Evolutionary conservation across 805 yeast species (phyloP).

Genomic region (Brettanomyces anomalus): DNA sequence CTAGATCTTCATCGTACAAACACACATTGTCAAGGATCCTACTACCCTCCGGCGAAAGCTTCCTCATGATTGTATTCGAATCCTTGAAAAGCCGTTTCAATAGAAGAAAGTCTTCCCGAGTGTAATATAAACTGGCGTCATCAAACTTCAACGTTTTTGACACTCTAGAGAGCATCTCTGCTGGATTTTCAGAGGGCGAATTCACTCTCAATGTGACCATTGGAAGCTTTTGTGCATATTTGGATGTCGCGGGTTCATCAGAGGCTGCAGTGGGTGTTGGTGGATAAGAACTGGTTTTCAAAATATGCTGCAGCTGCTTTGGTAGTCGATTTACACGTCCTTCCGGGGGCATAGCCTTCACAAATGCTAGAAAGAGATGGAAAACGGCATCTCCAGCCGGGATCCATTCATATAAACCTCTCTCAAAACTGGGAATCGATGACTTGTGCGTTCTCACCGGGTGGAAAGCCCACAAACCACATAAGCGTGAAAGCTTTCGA

Average conservation of each 20-base stretch:
- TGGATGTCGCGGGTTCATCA: conserved; percentile 14
- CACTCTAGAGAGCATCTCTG: conserved; percentile 51
- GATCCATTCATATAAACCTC: conserved; percentile 71
- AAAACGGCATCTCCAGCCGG: conserved; percentile 80
- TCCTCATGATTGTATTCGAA: conserved; percentile 44
- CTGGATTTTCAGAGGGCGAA: conserved; percentile 37
- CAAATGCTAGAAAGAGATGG: conserved; percentile 67
- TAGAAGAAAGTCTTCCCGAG: conserved; percentile 70
- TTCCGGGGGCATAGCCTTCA: conserved; percentile 65
- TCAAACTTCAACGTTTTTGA: conserved; percentile 58
- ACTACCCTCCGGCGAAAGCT: conserved; percentile 66
- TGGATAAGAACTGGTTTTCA: conserved; percentile 67
- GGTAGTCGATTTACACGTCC: conserved; percentile 53
- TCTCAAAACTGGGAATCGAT: conserved; percentile 39
- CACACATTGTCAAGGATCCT: conserved; percentile 39
- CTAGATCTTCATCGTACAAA: conserved; percentile 26
- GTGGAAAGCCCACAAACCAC: conserved; percentile 80
- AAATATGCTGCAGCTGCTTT: conserved; percentile 51
- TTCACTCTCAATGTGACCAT: conserved; percentile 29
- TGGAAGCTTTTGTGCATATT: conserved; percentile 26
- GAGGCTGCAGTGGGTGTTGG: conserved; percentile 38
- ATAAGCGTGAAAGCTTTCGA: conserved; percentile 68
- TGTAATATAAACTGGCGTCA: conserved; percentile 57
- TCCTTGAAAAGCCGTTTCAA: conserved; percentile 63
- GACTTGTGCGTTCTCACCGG: conserved; percentile 27